A percentile compares a stretch with the other conserved stretches of the same genome.
These are phyloP conservation scores for Starmerella bacillaris DNA, from an alignment of 805 yeast genomes.

Conservation along the genomic window DNA sequence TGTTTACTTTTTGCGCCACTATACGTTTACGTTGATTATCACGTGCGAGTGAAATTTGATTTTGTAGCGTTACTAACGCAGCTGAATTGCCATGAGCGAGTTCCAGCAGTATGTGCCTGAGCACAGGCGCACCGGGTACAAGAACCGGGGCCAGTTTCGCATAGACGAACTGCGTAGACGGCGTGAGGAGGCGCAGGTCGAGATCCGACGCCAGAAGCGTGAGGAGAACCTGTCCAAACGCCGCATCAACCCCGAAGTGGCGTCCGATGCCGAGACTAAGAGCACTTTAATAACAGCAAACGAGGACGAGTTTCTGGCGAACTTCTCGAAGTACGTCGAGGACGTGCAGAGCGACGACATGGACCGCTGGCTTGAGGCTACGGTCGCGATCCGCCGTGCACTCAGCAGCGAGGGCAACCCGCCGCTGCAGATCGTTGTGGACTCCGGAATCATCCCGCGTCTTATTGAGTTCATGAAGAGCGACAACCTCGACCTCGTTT, in stretches of 20 bases:
- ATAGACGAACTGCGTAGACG: conserved; percentile 95
- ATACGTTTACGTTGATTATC: too few species aligned
- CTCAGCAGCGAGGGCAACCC: conserved; percentile 89
- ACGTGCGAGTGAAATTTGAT: background rate
- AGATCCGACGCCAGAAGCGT: conserved; percentile 85
- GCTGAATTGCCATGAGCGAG: conserved; percentile 13
- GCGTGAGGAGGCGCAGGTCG: conserved; percentile 93
- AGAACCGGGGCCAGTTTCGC: conserved; percentile 82
- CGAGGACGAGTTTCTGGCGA: conserved; percentile 16
- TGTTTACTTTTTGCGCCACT: too few species aligned
- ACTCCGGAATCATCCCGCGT: conserved; percentile 82
- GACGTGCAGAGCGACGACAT: conserved; percentile 58
- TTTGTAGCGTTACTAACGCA: background rate
- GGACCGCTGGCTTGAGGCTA: conserved; percentile 70
- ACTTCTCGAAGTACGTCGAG: conserved; percentile 71
- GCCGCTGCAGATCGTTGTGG: conserved; percentile 84
- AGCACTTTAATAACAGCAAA: conserved; percentile 23
- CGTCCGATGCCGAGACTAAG: conserved; percentile 38
- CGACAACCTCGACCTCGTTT: conserved; percentile 67
- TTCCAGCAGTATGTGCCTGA: conserved; percentile 71
- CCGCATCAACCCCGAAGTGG: conserved; percentile 38
- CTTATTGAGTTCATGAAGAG: conserved; percentile 69
- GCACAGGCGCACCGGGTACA: conserved; percentile 89
- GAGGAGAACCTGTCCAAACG: conserved; percentile 89
- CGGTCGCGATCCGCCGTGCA: conserved; percentile 83